Percentiles rank a stretch among this genome's conserved stretches.
Evolutionary conservation across 164 flowering plant species (phyloP).

Genomic region (Sedum album): DNA sequence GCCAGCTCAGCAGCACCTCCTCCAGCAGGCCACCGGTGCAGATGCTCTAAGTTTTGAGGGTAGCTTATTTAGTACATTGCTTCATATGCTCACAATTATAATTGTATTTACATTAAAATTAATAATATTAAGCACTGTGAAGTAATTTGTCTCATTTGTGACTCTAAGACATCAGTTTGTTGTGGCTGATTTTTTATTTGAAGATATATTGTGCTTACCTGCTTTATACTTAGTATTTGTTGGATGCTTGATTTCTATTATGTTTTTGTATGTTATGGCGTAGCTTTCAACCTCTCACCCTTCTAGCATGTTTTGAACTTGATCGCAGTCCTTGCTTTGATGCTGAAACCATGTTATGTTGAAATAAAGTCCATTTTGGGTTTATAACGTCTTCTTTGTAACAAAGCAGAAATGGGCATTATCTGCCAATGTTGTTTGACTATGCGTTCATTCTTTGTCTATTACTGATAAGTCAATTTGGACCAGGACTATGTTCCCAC

Average conservation of each 20-base stretch:
- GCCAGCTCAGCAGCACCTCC: no score
- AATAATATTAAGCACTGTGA: neutral
- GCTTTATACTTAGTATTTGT: neutral
- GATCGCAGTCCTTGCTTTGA: neutral
- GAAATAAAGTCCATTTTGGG: neutral
- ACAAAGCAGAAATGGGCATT: no score
- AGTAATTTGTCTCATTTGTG: neutral
- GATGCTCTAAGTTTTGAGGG: no score
- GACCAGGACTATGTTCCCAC: constrained; percentile 62
- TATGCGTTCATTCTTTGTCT: neutral
- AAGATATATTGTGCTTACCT: no score
- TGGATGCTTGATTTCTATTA: neutral
- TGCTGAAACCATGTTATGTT: neutral
- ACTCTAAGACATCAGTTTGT: neutral
- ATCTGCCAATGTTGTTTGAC: no score
- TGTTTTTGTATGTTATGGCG: neutral
- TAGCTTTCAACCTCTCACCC: neutral
- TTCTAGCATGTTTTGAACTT: neutral
- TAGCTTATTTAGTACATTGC: no score
- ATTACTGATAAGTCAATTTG: neutral
- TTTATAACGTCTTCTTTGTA: no score
- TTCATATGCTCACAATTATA: no score
- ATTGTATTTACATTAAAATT: neutral
- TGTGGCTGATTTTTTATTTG: neutral
- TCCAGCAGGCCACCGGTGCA: no score